These are phyloP conservation scores for Zelonia costaricensis DNA, from an alignment of 208 protist species.

Conservation along the genomic window DNA sequence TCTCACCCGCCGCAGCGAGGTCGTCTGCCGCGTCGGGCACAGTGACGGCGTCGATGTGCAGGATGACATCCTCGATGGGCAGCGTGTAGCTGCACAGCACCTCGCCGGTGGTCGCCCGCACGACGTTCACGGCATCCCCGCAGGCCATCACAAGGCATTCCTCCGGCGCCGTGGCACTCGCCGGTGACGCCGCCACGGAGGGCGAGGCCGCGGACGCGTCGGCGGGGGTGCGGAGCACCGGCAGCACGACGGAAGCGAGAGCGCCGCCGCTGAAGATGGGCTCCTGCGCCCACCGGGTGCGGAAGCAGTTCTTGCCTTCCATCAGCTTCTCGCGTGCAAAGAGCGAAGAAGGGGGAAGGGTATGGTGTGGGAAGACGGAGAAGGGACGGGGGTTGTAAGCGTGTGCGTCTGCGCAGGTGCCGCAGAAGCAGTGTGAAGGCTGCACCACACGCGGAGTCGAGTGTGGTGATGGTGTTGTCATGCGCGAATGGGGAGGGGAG, in stretches of 20 bases:
- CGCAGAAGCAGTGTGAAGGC: no score
- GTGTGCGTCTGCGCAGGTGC: no score
- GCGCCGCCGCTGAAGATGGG: constrained; percentile 89
- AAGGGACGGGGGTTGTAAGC: no score
- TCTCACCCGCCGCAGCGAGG: constrained; percentile 4
- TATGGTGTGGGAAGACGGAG: no score
- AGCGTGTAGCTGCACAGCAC: constrained; percentile 73
- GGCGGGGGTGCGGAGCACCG: neutral
- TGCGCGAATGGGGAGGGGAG: no score
- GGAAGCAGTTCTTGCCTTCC: constrained; percentile 91
- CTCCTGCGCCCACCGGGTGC: constrained; percentile 75
- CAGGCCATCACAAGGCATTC: constrained; percentile 80
- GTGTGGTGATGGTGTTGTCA: no score
- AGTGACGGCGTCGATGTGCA: constrained; percentile 78
- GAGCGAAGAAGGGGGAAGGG: no score
- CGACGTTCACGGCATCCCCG: constrained; percentile 81
- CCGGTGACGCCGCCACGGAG: neutral
- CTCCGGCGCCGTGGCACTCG: constrained; percentile 1
- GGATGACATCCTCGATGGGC: constrained; percentile 84
- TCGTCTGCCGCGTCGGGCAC: constrained; percentile 19
- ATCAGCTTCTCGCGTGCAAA: no score
- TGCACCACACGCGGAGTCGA: no score
- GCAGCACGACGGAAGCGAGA: constrained; percentile 63
- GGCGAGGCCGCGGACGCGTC: neutral
- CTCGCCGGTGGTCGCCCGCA: constrained; percentile 53